phyloP scores from a whole-genome alignment of 768 basidiomycete species.

The Rhodotorula graminis region DNA sequence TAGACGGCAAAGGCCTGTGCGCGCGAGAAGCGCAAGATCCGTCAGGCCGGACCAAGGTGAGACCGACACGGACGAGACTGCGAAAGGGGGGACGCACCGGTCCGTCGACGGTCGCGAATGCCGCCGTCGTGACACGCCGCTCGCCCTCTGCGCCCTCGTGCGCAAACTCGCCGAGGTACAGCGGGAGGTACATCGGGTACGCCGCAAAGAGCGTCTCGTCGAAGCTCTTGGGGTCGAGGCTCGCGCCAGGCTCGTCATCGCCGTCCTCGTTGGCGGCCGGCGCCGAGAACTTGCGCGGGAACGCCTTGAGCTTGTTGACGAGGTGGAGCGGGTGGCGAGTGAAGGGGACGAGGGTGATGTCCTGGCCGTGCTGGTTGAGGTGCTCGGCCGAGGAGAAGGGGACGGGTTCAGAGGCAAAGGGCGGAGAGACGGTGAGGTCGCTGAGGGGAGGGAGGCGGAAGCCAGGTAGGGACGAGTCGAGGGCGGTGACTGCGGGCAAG shows the following conservation, averaged over 20 bases:
- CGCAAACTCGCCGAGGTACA: conserved; percentile 31
- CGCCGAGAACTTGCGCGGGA: conserved; percentile 10
- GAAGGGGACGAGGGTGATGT: conserved; percentile 19
- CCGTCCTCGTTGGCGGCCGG: background rate
- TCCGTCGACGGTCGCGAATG: conserved; percentile 17
- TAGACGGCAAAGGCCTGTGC: conserved; percentile 18
- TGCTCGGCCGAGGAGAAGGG: conserved; percentile 12
- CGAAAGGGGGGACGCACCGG: background rate
- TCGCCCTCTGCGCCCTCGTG: background rate
- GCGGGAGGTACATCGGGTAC: conserved; percentile 19
- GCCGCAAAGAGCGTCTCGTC: conserved; percentile 7
- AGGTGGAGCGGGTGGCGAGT: conserved; percentile 20
- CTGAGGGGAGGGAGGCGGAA: conserved; percentile 28
- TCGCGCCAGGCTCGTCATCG: background rate
- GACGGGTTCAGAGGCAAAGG: conserved; percentile 3
- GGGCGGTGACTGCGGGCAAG: conserved; percentile 10
- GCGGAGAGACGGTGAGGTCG: conserved; percentile 11
- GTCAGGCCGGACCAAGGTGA: background rate
- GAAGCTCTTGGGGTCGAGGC: conserved; percentile 11
- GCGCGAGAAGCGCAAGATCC: background rate
- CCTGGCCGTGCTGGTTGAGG: background rate
- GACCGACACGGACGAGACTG: no score
- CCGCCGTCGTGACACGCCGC: conserved; percentile 19
- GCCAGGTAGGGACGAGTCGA: conserved; percentile 19
- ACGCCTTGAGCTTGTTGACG: conserved; percentile 5